These are phyloP conservation scores for Colletotrichum plurivorum DNA, from an alignment of 2,329 filamentous ascomycete species.

Conservation along the genomic window DNA sequence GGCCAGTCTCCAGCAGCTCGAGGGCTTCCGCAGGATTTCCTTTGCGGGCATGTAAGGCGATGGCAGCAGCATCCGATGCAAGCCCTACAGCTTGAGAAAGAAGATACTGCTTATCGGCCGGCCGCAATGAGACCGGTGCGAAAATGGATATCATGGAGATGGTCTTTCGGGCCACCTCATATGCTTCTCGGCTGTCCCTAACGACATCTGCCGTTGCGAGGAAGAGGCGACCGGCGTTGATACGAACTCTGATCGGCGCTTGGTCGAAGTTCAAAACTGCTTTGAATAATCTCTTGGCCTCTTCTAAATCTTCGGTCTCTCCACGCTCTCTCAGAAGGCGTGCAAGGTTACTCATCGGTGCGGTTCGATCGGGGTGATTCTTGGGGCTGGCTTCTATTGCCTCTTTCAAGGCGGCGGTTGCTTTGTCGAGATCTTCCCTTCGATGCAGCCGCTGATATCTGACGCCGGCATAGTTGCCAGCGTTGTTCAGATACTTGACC, in stretches of 20 bases:
- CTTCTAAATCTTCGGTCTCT: not conserved
- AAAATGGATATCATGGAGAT: not conserved
- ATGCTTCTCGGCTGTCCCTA: not conserved
- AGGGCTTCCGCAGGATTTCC: slow-evolving; percentile 34
- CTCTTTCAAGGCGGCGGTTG: not conserved
- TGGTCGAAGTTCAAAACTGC: not conserved
- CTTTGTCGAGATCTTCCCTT: not conserved
- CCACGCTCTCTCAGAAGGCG: not conserved
- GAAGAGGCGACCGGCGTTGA: not conserved
- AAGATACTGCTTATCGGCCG: slow-evolving; percentile 43
- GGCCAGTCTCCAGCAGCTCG: slow-evolving; percentile 45
- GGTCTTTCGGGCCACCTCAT: not conserved
- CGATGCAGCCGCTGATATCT: not conserved
- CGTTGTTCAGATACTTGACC: not conserved
- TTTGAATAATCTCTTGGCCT: not conserved
- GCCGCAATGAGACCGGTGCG: not conserved
- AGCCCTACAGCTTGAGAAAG: slow-evolving; percentile 40
- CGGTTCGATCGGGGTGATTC: not conserved
- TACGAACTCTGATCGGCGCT: not conserved
- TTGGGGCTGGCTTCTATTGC: not conserved
- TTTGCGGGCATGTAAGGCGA: slow-evolving; percentile 39
- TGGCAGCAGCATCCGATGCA: slow-evolving; percentile 43
- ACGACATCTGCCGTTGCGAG: not conserved
- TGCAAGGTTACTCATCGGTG: not conserved
- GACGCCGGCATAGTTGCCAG: slow-evolving; percentile 3